Evolutionary conservation across 441 rosid species (phyloP).

Genomic region (Breynia disticha): DNA sequence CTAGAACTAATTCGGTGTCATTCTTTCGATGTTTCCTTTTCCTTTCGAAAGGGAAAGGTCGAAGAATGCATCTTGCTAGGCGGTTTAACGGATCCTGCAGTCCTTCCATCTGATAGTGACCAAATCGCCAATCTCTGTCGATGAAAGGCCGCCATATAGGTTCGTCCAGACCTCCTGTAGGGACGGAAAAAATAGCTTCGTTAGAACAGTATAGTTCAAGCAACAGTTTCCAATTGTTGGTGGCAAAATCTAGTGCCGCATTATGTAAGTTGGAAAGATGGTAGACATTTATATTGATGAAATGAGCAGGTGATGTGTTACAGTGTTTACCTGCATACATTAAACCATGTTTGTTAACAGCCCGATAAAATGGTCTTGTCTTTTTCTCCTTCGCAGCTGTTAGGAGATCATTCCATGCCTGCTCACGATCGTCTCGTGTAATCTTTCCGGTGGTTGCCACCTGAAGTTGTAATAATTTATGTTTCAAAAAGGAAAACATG

Average conservation of each 20-base stretch:
- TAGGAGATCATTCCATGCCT: constrained; percentile 73
- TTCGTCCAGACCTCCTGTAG: constrained; percentile 82
- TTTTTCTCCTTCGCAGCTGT: constrained; percentile 54
- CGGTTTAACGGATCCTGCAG: constrained; percentile 85
- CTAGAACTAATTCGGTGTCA: constrained; percentile 35
- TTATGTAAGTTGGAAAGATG: too few relatives aligned
- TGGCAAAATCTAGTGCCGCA: too few relatives aligned
- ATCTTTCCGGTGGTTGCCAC: constrained; percentile 61
- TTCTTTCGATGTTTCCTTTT: constrained; percentile 30
- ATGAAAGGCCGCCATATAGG: constrained; percentile 49
- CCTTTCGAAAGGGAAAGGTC: constrained; percentile 32
- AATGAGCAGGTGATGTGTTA: constrained; percentile 3
- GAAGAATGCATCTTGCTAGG: constrained; percentile 38
- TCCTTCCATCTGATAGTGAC: constrained; percentile 93
- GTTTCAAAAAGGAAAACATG: background rate
- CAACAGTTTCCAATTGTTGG: too few relatives aligned
- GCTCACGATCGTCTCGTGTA: constrained; percentile 49
- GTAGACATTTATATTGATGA: background rate
- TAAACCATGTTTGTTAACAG: constrained; percentile 49
- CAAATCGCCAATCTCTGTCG: constrained; percentile 89
- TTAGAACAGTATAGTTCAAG: background rate
- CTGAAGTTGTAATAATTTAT: constrained; percentile 23
- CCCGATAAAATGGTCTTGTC: constrained; percentile 72
- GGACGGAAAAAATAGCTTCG: background rate
- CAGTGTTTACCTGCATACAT: constrained; percentile 81